These are phyloP conservation scores for Apiospora kogelbergensis DNA, from an alignment of 2,329 filamentous ascomycete species.

Conservation along the genomic window DNA sequence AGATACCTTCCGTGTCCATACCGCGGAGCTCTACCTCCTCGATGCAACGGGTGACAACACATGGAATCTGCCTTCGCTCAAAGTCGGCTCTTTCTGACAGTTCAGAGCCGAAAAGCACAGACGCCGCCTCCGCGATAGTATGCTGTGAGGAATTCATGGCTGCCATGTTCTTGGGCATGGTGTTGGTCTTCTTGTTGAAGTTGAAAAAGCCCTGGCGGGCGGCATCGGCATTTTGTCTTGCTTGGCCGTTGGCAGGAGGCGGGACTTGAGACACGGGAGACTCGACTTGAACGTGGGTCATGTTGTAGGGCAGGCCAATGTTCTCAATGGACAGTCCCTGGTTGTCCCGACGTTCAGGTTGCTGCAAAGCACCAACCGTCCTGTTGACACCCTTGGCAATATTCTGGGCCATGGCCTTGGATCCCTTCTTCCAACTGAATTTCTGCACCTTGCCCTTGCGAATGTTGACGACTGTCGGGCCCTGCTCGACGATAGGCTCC, in stretches of 20 bases:
- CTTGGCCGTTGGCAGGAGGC: constrained; percentile 27
- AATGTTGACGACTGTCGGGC: constrained; percentile 93
- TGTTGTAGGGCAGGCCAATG: constrained; percentile 71
- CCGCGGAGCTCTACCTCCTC: constrained; percentile 94
- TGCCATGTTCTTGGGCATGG: constrained; percentile 51
- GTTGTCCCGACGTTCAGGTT: constrained; percentile 55
- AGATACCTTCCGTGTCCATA: constrained; percentile 97
- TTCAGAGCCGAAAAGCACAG: constrained; percentile 82
- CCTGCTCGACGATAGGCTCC: constrained; percentile 69
- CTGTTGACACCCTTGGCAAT: constrained; percentile 93
- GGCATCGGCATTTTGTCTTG: constrained; percentile 31
- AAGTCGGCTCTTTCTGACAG: constrained; percentile 81
- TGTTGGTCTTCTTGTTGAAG: constrained; percentile 50
- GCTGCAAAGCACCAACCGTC: constrained; percentile 74
- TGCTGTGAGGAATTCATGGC: constrained; percentile 39
- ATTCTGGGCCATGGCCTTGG: constrained; percentile 90
- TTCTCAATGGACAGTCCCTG: constrained; percentile 59
- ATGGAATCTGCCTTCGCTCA: constrained; percentile 86
- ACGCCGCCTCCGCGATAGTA: constrained; percentile 50
- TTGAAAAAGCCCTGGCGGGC: constrained; percentile 67
- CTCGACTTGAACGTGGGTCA: constrained; percentile 59
- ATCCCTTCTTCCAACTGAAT: constrained; percentile 98
- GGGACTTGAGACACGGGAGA: constrained; percentile 36
- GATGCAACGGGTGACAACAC: constrained; percentile 89
- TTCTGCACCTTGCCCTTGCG: constrained; percentile 93